These are phyloP conservation scores for Pterocarpus macrocarpus DNA, from an alignment of 306 rosid genomes.

Conservation along the genomic window DNA sequence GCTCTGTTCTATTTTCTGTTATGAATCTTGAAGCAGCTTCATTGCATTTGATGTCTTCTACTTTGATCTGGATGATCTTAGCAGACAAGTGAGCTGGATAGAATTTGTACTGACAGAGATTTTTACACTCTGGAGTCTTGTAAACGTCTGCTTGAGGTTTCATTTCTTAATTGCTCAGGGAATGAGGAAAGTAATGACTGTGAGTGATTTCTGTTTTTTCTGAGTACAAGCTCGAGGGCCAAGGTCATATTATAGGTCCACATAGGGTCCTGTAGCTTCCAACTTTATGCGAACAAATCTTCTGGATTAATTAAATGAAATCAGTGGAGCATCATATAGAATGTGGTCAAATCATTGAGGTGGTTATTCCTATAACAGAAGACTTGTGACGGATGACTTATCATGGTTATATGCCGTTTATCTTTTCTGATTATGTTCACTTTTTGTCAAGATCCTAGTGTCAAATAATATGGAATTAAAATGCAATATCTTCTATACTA, in stretches of 20 bases:
- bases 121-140: slow-evolving; percentile 21
- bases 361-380: slow-evolving; percentile 19
- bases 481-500: slow-evolving; percentile 4
- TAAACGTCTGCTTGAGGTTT: background rate
- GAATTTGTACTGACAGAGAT: slow-evolving; percentile 48
- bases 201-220: background rate
- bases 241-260: slow-evolving; percentile 37
- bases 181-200: background rate
- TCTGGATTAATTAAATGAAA: background rate
- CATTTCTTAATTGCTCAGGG: slow-evolving; percentile 30
- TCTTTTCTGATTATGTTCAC: background rate
- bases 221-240: slow-evolving; percentile 1
- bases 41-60: slow-evolving; percentile 48
- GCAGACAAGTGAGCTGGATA: slow-evolving; percentile 49
- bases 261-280: slow-evolving; percentile 4
- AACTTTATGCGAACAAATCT: slow-evolving; percentile 36
- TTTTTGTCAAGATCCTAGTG: slow-evolving; percentile 12
- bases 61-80: slow-evolving; percentile 43
- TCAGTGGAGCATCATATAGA: background rate
- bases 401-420: background rate
- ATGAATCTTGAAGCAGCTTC: slow-evolving; percentile 50
- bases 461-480: background rate
- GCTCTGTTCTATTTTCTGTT: slow-evolving; percentile 32
- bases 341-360: slow-evolving; percentile 1
- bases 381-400: background rate